Evolutionary conservation across 2,329 filamentous ascomycete genomes (phyloP), one percentile per base, ranked within the genome.

Genomic region (Ophiostoma piceae): DNA sequence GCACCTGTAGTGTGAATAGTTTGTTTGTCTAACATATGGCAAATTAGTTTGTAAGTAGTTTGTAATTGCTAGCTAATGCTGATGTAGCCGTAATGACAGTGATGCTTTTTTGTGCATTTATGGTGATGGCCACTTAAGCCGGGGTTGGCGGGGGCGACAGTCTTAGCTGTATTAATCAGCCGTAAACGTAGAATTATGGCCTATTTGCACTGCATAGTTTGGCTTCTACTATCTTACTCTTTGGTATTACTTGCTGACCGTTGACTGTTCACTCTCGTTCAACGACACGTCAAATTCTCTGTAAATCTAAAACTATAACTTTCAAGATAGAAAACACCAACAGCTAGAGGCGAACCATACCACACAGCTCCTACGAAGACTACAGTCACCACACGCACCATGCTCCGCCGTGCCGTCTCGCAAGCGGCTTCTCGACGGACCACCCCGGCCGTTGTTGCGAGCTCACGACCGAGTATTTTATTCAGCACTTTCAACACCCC

Each of bases 341-440:
- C 51, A 57, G 11, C 3, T 4, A 8, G 22, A 26, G n/a, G 26
- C 39, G 39, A 41, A 41, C 9, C 11, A 41, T 0, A 16, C 16
- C 6, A 60, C 26, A 32, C 2, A 32, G 32, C 57, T 57, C 22
- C 2, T 16, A n/a, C 29, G n/a, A 29, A 29, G 9, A 62, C 9
- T 26, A 35, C 60, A 1, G 2, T 8, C 57, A 19, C 16, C 14
- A n/a, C n/a, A n/a, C 39, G 3, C 51, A 54, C 47, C 19, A 73
- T 73, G 71, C 71, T 73, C 47, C 71, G 70, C 66, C 70, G 71
- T 39, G 67, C 70, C 43, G 67, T 68, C 11, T 43, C 51, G 14
- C 69, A 71, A 51, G 70, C 71, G 57, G 69, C 69, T 54, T 47
- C 47, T 29, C 37, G 67, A 66, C 71, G 71, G 65, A 72, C 70